A percentile compares a stretch with the other conserved stretches of the same genome.
Conservation (phyloP, 192 early-diverging fungal species). For the Coemansia aciculifera region DNA sequence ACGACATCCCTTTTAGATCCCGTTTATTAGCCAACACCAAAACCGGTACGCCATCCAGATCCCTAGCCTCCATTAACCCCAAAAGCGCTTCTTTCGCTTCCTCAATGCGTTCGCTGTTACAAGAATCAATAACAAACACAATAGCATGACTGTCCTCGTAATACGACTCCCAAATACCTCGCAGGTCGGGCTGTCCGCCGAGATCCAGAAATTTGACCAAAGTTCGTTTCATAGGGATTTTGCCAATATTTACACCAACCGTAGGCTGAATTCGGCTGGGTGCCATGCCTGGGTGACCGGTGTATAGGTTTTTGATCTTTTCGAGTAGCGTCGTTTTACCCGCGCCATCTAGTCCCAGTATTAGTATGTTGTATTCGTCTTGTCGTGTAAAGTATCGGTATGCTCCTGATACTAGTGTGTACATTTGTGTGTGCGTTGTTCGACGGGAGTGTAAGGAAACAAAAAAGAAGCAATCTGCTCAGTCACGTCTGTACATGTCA, state of each 20-base stretch:
- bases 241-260: slow-evolving; percentile 87
- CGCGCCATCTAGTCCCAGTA: slow-evolving; percentile 95
- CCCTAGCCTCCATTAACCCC: slow-evolving; percentile 66
- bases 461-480: not conserved
- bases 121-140: slow-evolving; percentile 91
- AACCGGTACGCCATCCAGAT: slow-evolving; percentile 81
- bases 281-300: slow-evolving; percentile 68
- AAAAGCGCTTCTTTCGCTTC: slow-evolving; percentile 29
- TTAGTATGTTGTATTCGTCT: slow-evolving; percentile 94
- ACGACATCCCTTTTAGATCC: slow-evolving; percentile 69
- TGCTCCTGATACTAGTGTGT: slow-evolving; percentile 85
- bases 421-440: slow-evolving; percentile 62
- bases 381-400: slow-evolving; percentile 86
- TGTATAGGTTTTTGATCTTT: slow-evolving; percentile 79
- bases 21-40: slow-evolving; percentile 95
- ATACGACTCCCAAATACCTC: slow-evolving; percentile 91
- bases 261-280: slow-evolving; percentile 93
- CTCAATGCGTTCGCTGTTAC: slow-evolving; percentile 72
- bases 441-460: not conserved
- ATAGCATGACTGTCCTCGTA: slow-evolving; percentile 91
- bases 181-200: slow-evolving; percentile 87
- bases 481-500: not conserved
- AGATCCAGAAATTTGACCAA: slow-evolving; percentile 91
- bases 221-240: slow-evolving; percentile 16
- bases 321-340: slow-evolving; percentile 98